These are phyloP conservation scores for Phytophthora pluvialis DNA, from an alignment of 352 stramenopile genomes.

Conservation along the genomic window DNA sequence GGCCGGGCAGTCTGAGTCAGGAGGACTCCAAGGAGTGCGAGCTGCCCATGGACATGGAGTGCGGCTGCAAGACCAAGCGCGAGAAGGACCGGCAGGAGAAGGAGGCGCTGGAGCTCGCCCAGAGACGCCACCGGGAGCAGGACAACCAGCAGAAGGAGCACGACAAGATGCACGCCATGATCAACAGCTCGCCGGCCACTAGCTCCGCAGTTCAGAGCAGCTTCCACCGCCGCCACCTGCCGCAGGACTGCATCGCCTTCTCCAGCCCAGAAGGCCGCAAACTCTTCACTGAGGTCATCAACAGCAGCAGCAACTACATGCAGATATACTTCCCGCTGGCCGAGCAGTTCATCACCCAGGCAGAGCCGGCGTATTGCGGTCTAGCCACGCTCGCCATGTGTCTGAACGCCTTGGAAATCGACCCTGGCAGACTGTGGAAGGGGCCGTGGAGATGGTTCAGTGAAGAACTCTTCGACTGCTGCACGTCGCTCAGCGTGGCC, in stretches of 20 bases:
- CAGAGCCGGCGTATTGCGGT: constrained; percentile 92
- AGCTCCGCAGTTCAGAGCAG: constrained; percentile 59
- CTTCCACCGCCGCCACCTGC: constrained; percentile 87
- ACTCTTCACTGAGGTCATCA: constrained; percentile 88
- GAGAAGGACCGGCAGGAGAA: constrained; percentile 48
- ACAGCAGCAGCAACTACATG: constrained; percentile 70
- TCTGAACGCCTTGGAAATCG: constrained; percentile 78
- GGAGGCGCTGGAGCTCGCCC: constrained; percentile 33
- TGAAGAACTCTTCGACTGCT: constrained; percentile 86
- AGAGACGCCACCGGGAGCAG: constrained; percentile 4
- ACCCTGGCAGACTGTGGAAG: constrained; percentile 81
- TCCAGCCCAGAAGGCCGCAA: constrained; percentile 79
- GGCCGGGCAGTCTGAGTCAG: not conserved
- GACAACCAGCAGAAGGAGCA: constrained; percentile 22
- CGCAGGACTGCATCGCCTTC: constrained; percentile 82
- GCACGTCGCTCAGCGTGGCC: constrained; percentile 68
- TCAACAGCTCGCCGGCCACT: constrained; percentile 72
- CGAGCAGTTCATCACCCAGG: constrained; percentile 91
- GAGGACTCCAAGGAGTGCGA: constrained; percentile 37
- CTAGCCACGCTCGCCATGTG: constrained; percentile 88
- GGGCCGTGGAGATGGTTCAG: constrained; percentile 85
- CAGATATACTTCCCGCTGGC: constrained; percentile 94
- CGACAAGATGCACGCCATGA: constrained; percentile 16
- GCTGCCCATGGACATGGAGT: constrained; percentile 60
- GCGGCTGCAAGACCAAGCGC: constrained; percentile 51